Conservation (phyloP, 148 eudicot genomes). For the Silene conica region DNA sequence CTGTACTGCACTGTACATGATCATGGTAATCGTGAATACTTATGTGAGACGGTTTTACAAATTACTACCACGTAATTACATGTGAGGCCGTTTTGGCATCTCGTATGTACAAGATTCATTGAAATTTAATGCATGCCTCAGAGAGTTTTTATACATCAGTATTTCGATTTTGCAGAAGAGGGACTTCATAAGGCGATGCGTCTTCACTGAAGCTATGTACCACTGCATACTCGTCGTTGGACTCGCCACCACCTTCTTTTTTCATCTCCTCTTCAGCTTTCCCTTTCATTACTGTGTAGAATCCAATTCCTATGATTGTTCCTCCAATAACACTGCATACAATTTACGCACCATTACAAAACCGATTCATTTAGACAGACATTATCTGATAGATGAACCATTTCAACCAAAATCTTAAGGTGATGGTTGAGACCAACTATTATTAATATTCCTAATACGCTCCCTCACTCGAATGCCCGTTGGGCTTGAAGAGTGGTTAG, state of each 20-base stretch:
- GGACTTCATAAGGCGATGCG: constrained; percentile 11
- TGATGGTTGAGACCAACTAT: too few relatives aligned
- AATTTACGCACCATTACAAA: background rate
- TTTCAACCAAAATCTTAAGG: too few relatives aligned
- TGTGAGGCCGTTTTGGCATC: too few relatives aligned
- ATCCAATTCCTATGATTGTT: constrained; percentile 24
- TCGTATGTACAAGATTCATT: background rate
- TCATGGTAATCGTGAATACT: background rate
- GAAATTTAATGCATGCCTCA: background rate
- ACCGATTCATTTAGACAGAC: too few relatives aligned
- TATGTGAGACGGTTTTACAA: background rate
- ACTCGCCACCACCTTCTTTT: background rate
- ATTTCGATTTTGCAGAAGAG: constrained; percentile 14
- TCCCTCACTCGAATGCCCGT: too few relatives aligned
- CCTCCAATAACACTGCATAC: constrained; percentile 34
- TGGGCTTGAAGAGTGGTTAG: too few relatives aligned
- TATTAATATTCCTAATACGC: too few relatives aligned
- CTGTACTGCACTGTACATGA: background rate
- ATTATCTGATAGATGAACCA: too few relatives aligned
- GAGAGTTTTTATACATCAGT: constrained; percentile 8
- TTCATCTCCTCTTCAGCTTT: constrained; percentile 30
- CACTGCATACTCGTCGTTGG: too few relatives aligned
- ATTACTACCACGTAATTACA: too few relatives aligned
- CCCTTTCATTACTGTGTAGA: constrained; percentile 36
- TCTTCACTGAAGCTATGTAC: background rate